Evolutionary conservation across 768 basidiomycete species (phyloP), one percentile per base, ranked within the genome.

Genomic region (Leucosporidium creatinivorum): DNA sequence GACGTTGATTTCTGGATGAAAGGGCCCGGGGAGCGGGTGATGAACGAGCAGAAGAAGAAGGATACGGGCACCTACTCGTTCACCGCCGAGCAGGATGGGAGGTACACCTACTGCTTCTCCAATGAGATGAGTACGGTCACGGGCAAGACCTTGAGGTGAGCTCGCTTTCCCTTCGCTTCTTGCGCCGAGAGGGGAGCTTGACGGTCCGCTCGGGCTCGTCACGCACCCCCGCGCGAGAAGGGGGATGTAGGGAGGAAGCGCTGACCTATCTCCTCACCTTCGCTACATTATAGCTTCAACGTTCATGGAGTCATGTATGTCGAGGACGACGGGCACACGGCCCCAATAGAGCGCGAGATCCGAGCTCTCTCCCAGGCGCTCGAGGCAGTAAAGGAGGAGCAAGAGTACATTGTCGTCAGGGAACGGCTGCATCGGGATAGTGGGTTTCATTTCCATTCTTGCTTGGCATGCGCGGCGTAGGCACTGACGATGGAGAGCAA

Each of bases 91-190:
- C 84, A 82, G 75, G 89, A 96, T 73, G 96, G 96, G 0, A 82
- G 91, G 58, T 86, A 93, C 76, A 88, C 91, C 74, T 96, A 97
- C 76, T 99, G 96, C 80, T 99, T 98, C 84, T 94, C 92, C 36
- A 99, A 99, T 78, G 91, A 93, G 79, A 97, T 98, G 94, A 93
- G 89, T 75, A 86, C 91, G 31, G 87, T 97, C 75, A 88, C 92
- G 56, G 91, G 96, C 81, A 98, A 99, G 80, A 85, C 89, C 73
- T 86, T 98, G 76, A 92, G 89, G 93, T 93, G 75, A 68, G 78
- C 75, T 6, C 15, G 39, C 10, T 33, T 50, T 36, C 21, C 15
- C 49, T 25, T 66, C 23, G 30, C 7, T 28, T 23, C 1, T 2
- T 31, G 25, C 39, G 9, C 15, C 4, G n/a, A 9, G 55, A 23